A percentile compares a stretch with the other conserved stretches of the same genome.
These are phyloP conservation scores for Fusarium tupiense DNA, from an alignment of 2,329 filamentous ascomycete genomes.

Conservation along the genomic window DNA sequence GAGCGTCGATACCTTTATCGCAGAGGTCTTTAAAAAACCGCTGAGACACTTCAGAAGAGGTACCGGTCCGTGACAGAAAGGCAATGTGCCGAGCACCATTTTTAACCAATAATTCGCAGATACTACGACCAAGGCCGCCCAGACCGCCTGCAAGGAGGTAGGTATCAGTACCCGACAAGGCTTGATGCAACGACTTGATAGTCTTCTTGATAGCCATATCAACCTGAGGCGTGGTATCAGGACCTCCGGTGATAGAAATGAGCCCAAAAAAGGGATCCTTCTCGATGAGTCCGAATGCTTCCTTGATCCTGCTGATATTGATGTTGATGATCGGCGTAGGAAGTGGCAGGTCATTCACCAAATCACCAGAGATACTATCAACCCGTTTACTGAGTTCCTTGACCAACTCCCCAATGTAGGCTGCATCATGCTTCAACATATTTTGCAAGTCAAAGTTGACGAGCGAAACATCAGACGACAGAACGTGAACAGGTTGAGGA, in stretches of 20 bases:
- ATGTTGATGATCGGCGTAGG: conserved; percentile 8
- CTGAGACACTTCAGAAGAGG: conserved; percentile 40
- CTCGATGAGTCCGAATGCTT: conserved; percentile 44
- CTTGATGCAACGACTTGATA: conserved; percentile 43
- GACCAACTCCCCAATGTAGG: conserved; percentile 46
- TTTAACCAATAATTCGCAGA: conserved; percentile 60
- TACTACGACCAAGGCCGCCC: conserved; percentile 65
- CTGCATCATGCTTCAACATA: conserved; percentile 47
- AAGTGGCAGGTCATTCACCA: neutral
- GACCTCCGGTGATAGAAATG: conserved; percentile 25
- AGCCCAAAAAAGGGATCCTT: conserved; percentile 41
- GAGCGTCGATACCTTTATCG: conserved; percentile 45
- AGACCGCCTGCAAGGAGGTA: conserved; percentile 68
- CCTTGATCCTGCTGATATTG: conserved; percentile 36
- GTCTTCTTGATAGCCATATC: conserved; percentile 34
- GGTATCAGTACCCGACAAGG: conserved; percentile 51
- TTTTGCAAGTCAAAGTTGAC: conserved; percentile 48
- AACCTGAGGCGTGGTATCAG: conserved; percentile 26
- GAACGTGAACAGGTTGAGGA: conserved; percentile 19
- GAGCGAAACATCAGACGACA: conserved; percentile 39
- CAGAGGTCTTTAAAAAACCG: conserved; percentile 49
- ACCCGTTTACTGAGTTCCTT: conserved; percentile 22
- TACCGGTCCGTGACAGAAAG: conserved; percentile 63
- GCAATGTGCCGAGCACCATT: conserved; percentile 63
- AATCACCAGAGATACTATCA: neutral